phyloP scores from a whole-genome alignment of 2,329 filamentous ascomycete species.

The Bimuria novae-zelandiae region DNA sequence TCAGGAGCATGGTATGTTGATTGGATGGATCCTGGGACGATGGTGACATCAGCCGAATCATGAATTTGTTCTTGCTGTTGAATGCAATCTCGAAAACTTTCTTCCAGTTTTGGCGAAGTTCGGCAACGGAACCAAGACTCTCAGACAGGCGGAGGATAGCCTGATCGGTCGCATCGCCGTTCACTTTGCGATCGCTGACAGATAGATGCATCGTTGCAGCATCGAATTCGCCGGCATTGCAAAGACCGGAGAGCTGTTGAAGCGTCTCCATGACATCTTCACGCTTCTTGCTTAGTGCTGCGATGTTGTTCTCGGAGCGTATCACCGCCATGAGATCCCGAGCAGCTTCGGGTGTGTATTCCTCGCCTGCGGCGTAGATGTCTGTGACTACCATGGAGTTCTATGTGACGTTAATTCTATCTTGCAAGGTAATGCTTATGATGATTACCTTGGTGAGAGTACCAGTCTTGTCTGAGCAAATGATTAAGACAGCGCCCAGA shows the following conservation, averaged over 20 bases:
- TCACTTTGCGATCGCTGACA: constrained; percentile 65
- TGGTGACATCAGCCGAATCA: constrained; percentile 66
- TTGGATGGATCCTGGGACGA: constrained; percentile 34
- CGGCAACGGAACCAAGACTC: constrained; percentile 62
- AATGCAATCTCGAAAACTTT: constrained; percentile 67
- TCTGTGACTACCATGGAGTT: constrained; percentile 77
- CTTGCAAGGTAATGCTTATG: neutral
- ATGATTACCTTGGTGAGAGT: constrained; percentile 60
- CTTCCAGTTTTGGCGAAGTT: constrained; percentile 66
- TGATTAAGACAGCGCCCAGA: constrained; percentile 71
- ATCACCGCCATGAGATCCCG: constrained; percentile 38
- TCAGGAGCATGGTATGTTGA: constrained; percentile 60
- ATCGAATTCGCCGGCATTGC: constrained; percentile 78
- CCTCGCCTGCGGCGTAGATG: constrained; percentile 62
- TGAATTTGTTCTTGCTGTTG: constrained; percentile 85
- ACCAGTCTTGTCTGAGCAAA: constrained; percentile 79
- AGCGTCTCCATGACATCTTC: constrained; percentile 56
- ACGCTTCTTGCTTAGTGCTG: constrained; percentile 25
- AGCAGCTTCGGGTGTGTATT: constrained; percentile 58
- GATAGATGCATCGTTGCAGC: constrained; percentile 64
- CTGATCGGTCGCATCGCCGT: constrained; percentile 77
- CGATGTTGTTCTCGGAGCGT: constrained; percentile 45
- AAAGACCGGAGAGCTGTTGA: constrained; percentile 66
- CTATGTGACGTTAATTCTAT: constrained; percentile 38
- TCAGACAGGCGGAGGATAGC: constrained; percentile 75